Percentiles rank a stretch among this genome's conserved stretches.
phyloP scores from a whole-genome alignment of 495 filamentous ascomycete genomes.

The Daldinia bambusicola region DNA sequence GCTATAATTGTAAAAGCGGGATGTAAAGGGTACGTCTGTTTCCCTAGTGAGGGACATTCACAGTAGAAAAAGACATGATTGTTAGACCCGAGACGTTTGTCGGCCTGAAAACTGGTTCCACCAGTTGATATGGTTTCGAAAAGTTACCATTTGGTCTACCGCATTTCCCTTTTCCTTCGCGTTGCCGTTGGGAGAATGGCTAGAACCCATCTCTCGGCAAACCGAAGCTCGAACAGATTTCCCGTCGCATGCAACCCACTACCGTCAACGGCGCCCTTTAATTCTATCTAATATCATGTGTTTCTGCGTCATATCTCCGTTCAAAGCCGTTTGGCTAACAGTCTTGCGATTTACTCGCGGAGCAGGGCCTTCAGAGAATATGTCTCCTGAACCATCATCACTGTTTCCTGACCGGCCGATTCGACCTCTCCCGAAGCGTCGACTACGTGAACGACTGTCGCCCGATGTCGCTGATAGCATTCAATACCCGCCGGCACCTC shows the following conservation, averaged over 20 bases:
- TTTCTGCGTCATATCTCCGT: slow-evolving; percentile 20
- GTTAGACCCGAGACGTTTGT: slow-evolving; percentile 2
- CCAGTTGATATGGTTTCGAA: slow-evolving; percentile 14
- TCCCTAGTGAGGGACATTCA: slow-evolving; percentile 16
- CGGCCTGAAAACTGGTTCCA: not conserved
- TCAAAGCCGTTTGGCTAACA: slow-evolving; percentile 48
- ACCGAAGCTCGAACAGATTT: slow-evolving; percentile 13
- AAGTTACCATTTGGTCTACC: not conserved
- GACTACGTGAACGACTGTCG: slow-evolving; percentile 84
- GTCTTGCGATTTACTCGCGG: slow-evolving; percentile 34
- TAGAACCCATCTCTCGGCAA: slow-evolving; percentile 11
- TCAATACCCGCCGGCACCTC: slow-evolving; percentile 77
- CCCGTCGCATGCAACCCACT: not conserved
- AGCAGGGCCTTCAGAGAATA: slow-evolving; percentile 47
- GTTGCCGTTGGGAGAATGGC: not conserved
- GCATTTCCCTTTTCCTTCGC: not conserved
- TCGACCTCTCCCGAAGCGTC: slow-evolving; percentile 88
- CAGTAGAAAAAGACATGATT: slow-evolving; percentile 15
- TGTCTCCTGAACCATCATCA: slow-evolving; percentile 79
- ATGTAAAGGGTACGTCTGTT: slow-evolving; percentile 43
- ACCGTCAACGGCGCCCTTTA: slow-evolving; percentile 5
- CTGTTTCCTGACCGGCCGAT: slow-evolving; percentile 90
- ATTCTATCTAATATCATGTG: slow-evolving; percentile 28
- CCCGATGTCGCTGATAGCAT: slow-evolving; percentile 85
- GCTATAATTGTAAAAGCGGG: slow-evolving; percentile 33